Evolutionary conservation across 2,329 filamentous ascomycete species (phyloP), one percentile per base, ranked within the genome.

Genomic region (Microsporum canis): DNA sequence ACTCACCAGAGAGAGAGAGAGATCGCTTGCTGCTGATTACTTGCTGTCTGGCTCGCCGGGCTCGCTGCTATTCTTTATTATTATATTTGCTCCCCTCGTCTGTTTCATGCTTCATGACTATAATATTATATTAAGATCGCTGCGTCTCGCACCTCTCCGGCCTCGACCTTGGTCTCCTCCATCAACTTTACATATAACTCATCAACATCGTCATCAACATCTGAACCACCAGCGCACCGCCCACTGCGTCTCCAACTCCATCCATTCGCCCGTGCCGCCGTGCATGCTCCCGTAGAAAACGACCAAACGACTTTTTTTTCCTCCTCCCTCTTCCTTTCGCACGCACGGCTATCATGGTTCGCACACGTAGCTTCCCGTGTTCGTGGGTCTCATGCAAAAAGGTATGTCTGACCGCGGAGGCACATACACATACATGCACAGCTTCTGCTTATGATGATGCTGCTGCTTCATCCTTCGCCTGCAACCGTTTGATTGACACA

Each of bases 291-390:
- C 27, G 49, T 53, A 53, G 49, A 53, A 53, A 33, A 12, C 49
- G 29, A 17, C 17, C 49, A 33, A 14, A 53, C 49, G 12, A 33
- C 49, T 8, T 53, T 12, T 14, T 39, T 7, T 23, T 57, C 38
- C 12, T n/a, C 31, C 31, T 27, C 34, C 23, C 47, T 33, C 23
- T 43, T 27, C 34, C 34, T 57, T 33, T 39, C 55, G 55, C 55
- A 43, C 55, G 34, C 31, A 39, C 55, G n/a, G 47, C 47, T 53
- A 60, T 62, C 65, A 76, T 76, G 75, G 72, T 73, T 60, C 74
- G 68, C 65, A 72, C 72, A 64, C 75, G 75, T 66, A 73, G 74
- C 64, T 77, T 77, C 62, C 74, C 72, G 65, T 77, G 75, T 66
- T 66, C 73, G 10, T 77, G 75, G 75, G 69, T 72, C 60, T 66